Evolutionary conservation across 2,329 filamentous ascomycete genomes (phyloP), one percentile per base, ranked within the genome.

Genomic region (Zasmidium citrigriseum): DNA sequence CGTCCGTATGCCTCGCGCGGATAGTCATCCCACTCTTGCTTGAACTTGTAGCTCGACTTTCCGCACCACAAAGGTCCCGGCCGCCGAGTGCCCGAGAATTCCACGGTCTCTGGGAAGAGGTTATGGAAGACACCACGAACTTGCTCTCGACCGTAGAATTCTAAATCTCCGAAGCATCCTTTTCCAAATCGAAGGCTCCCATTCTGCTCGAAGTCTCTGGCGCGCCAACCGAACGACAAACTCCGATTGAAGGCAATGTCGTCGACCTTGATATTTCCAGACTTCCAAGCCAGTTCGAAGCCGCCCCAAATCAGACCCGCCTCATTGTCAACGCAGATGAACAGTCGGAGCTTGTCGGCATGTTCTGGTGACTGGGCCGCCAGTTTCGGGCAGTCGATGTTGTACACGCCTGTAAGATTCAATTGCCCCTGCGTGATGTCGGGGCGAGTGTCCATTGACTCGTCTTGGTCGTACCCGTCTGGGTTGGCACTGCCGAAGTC

Each of bases 361-460:
- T 62, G 50, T 20, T 67, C 46, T 1, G 62, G 10, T 1, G 60
- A 54, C 41, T 67, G 66, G 29, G 59, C 58, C 12, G 54, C 55
- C 44, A 68, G 54, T 46, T 65, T 59, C 5, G 57, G 53, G 48
- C 69, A 75, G 10, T 58, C 46, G 14, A 83, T 65, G 3, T 68
- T 61, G 66, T 83, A 83, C 2, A 71, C 68, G 9, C 82, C 80
- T 50, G 80, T 82, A 14, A 83, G 64, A 2, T 62, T 65, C 53
- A 60, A 29, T 29, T 60, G 59, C n/a, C 46, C 41, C 27, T 44
- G 27, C 29, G 60, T 58, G 20, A 60, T 54, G 44, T 60, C 51
- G 41, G 61, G 53, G 21, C 53, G 48, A 20, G 65, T 62, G 14
- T 67, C 61, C 58, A 66, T 63, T 18, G 22, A 25, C 5, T 55